Conservation (phyloP, 352 stramenopile genomes). For the Globisporangium megalacanthum region DNA sequence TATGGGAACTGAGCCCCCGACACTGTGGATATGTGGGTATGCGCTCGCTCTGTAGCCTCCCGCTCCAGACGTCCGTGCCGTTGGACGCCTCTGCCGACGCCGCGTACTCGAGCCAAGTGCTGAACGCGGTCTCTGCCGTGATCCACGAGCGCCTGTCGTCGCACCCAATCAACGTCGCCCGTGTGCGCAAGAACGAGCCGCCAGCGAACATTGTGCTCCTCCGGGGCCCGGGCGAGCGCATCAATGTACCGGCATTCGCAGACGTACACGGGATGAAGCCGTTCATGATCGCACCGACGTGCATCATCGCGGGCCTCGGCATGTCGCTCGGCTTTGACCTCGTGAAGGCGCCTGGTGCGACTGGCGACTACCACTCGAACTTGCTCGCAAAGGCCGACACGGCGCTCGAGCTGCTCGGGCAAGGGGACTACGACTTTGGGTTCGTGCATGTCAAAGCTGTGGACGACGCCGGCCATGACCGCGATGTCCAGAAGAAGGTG, state of each 20-base stretch:
- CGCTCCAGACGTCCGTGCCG: slow-evolving; percentile 49
- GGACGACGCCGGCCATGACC: slow-evolving; percentile 82
- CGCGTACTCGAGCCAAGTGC: slow-evolving; percentile 68
- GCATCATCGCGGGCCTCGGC: slow-evolving; percentile 82
- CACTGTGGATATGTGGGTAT: background rate
- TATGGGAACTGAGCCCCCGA: too few species aligned
- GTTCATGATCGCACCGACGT: slow-evolving; percentile 88
- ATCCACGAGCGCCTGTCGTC: slow-evolving; percentile 57
- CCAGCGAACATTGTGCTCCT: slow-evolving; percentile 85
- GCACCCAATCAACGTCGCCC: slow-evolving; percentile 76
- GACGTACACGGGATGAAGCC: slow-evolving; percentile 74
- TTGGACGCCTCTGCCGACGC: slow-evolving; percentile 61
- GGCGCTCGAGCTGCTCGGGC: slow-evolving; percentile 39
- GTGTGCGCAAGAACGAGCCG: slow-evolving; percentile 41
- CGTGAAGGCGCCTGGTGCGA: slow-evolving; percentile 58
- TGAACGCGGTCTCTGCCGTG: slow-evolving; percentile 71
- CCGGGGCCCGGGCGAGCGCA: slow-evolving; percentile 77
- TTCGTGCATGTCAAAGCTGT: slow-evolving; percentile 87
- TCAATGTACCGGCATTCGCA: slow-evolving; percentile 77
- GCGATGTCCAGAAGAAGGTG: slow-evolving; percentile 78
- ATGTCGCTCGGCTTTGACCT: slow-evolving; percentile 85
- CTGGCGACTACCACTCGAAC: slow-evolving; percentile 84
- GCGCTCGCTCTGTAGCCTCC: slow-evolving; percentile 34
- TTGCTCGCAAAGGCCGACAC: slow-evolving; percentile 75
- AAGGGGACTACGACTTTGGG: slow-evolving; percentile 57